Evolutionary conservation across 2,329 filamentous ascomycete species (phyloP).

Genomic region (Aplosporella prunicola): DNA sequence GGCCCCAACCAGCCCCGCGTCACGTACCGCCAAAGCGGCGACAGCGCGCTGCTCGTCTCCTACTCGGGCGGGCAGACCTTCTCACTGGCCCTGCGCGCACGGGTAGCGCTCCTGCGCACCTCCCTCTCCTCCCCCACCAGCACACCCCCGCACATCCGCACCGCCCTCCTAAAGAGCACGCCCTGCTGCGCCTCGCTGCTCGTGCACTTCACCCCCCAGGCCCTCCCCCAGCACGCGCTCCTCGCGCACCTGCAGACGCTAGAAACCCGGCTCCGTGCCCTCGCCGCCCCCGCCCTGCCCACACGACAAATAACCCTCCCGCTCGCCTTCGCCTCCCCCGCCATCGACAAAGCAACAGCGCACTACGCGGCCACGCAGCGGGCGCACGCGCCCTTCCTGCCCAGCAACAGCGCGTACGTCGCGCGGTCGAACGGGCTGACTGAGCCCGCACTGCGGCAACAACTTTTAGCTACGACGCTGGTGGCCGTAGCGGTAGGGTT

Average conservation of each 20-base stretch:
- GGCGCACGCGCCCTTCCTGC: conserved; percentile 51
- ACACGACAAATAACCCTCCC: conserved; percentile 35
- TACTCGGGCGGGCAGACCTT: too few species aligned
- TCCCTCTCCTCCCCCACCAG: conserved; percentile 33
- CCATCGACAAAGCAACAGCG: conserved; percentile 43
- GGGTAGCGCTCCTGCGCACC: too few species aligned
- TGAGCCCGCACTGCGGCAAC: conserved; percentile 40
- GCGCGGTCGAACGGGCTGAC: conserved; percentile 47
- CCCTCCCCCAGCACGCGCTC: conserved; percentile 27
- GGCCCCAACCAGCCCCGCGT: too few species aligned
- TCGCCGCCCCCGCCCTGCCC: conserved; percentile 32
- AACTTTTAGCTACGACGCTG: conserved; percentile 42
- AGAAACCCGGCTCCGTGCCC: conserved; percentile 34
- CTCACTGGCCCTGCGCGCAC: too few species aligned
- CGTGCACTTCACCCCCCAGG: conserved; percentile 32
- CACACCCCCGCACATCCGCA: conserved; percentile 28
- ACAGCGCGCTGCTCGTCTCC: neutral
- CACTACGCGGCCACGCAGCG: conserved; percentile 55
- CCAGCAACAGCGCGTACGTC: conserved; percentile 51
- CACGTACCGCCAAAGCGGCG: neutral
- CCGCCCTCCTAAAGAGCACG: conserved; percentile 41
- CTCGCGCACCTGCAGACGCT: conserved; percentile 30
- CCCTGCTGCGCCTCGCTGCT: conserved; percentile 40
- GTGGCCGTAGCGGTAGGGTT: conserved; percentile 48
- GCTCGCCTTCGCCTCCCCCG: conserved; percentile 34